phyloP scores from a whole-genome alignment of 495 filamentous ascomycete genomes.

The Lophiostoma macrostomum region DNA sequence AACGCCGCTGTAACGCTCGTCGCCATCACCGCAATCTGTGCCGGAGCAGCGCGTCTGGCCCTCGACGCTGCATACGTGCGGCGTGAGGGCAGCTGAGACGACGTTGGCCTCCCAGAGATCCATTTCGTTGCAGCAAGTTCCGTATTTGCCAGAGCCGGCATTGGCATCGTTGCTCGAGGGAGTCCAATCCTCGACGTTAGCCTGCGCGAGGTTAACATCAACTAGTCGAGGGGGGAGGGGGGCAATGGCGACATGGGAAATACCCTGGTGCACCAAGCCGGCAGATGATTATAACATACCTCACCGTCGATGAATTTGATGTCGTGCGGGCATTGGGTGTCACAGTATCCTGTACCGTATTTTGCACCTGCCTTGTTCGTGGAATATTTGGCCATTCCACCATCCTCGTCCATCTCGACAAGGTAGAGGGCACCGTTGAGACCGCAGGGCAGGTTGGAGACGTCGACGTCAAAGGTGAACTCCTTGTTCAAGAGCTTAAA shows the following conservation, averaged over 20 bases:
- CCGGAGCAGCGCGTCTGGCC: slow-evolving; percentile 31
- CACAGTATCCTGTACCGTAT: slow-evolving; percentile 70
- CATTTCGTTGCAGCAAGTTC: slow-evolving; percentile 33
- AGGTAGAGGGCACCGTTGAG: slow-evolving; percentile 69
- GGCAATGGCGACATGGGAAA: background rate
- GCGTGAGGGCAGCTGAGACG: slow-evolving; percentile 38
- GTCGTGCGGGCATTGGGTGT: slow-evolving; percentile 58
- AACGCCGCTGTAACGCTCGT: slow-evolving; percentile 45
- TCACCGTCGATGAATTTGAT: slow-evolving; percentile 58
- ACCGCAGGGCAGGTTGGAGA: slow-evolving; percentile 59
- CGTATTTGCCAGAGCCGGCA: slow-evolving; percentile 55
- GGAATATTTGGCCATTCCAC: slow-evolving; percentile 48
- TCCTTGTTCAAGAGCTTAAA: slow-evolving; percentile 58
- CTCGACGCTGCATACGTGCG: slow-evolving; percentile 34
- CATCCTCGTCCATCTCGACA: slow-evolving; percentile 58
- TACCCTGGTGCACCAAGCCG: too few species aligned
- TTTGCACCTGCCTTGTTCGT: slow-evolving; percentile 58
- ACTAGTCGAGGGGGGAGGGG: background rate
- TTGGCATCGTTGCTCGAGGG: slow-evolving; percentile 58
- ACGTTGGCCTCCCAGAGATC: slow-evolving; percentile 35
- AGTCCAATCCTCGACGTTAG: slow-evolving; percentile 54
- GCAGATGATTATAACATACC: slow-evolving; percentile 36
- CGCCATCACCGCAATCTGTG: slow-evolving; percentile 41
- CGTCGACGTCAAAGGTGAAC: slow-evolving; percentile 62
- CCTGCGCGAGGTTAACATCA: slow-evolving; percentile 13